These are phyloP conservation scores for Austroboletus niveus DNA, from an alignment of 1,284 basidiomycete species.

Conservation along the genomic window DNA sequence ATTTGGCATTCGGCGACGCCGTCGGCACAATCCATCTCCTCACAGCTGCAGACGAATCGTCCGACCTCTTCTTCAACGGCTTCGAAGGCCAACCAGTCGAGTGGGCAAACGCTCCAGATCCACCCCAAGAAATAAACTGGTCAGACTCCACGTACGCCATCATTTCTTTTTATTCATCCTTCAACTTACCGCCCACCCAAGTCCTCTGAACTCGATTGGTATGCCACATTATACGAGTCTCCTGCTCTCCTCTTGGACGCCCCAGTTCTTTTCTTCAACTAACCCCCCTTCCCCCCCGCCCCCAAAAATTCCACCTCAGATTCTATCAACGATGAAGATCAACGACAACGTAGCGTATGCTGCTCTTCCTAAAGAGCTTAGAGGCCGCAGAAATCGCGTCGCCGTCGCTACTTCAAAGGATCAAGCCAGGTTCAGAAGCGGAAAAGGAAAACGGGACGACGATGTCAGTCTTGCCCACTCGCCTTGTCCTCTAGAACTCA, in stretches of 20 bases:
- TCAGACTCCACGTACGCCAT: slow-evolving; percentile 68
- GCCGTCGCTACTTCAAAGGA: slow-evolving; percentile 51
- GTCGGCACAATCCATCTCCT: slow-evolving; percentile 86
- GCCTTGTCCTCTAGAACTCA: slow-evolving; percentile 1
- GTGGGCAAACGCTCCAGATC: slow-evolving; percentile 77
- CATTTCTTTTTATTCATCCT: not conserved
- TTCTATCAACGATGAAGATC: slow-evolving; percentile 77
- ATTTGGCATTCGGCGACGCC: slow-evolving; percentile 90
- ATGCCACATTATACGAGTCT: slow-evolving; percentile 82
- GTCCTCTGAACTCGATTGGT: slow-evolving; percentile 87
- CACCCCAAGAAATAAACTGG: slow-evolving; percentile 78
- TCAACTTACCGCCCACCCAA: slow-evolving; percentile 27
- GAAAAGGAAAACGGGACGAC: slow-evolving; percentile 52
- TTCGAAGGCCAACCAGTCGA: slow-evolving; percentile 83
- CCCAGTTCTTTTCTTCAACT: slow-evolving; percentile 47
- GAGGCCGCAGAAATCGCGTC: slow-evolving; percentile 76
- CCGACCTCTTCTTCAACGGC: slow-evolving; percentile 77
- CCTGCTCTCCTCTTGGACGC: slow-evolving; percentile 80
- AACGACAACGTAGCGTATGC: slow-evolving; percentile 92
- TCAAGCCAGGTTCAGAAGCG: slow-evolving; percentile 82
- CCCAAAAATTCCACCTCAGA: slow-evolving; percentile 74
- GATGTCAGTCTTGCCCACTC: slow-evolving; percentile 24
- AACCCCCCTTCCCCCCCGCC: slow-evolving; percentile 58
- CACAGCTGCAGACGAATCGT: slow-evolving; percentile 68
- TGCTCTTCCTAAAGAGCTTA: slow-evolving; percentile 77